phyloP scores from a whole-genome alignment of 2,329 filamentous ascomycete species.

The Teratosphaeria pseudoeucalypti region DNA sequence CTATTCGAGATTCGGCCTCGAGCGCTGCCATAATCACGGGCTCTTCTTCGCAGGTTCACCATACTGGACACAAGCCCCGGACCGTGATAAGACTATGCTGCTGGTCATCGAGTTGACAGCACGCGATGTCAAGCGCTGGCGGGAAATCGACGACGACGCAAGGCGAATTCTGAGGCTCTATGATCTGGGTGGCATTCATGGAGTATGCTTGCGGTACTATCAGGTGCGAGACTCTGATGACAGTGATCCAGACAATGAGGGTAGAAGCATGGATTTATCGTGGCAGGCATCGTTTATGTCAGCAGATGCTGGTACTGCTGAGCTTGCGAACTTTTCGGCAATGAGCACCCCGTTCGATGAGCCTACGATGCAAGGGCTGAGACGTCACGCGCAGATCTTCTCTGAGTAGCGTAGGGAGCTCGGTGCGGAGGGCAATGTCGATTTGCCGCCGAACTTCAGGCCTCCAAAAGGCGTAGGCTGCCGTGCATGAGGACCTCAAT shows the following conservation, averaged over 20 bases:
- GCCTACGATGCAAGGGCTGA: background rate
- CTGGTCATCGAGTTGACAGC: background rate
- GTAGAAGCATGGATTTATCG: background rate
- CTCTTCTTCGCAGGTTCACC: background rate
- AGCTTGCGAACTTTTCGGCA: background rate
- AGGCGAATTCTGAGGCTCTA: background rate
- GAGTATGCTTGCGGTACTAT: background rate
- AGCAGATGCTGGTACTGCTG: background rate
- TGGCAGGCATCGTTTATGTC: background rate
- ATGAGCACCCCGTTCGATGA: background rate
- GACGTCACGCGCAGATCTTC: background rate
- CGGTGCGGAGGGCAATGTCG: background rate
- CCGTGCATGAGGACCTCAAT: background rate
- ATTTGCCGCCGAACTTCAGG: background rate
- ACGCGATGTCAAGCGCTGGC: background rate
- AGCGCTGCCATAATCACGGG: background rate
- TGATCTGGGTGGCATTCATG: background rate
- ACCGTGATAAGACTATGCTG: background rate
- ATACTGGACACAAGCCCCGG: background rate
- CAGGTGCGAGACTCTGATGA: background rate
- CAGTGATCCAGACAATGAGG: background rate
- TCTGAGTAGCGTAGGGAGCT: background rate
- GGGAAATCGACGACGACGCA: background rate
- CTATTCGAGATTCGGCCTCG: background rate
- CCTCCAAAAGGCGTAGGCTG: background rate